These are phyloP conservation scores for Ophiognomonia clavigignenti-juglandacearum DNA, from an alignment of 2,329 filamentous ascomycete genomes.

Conservation along the genomic window DNA sequence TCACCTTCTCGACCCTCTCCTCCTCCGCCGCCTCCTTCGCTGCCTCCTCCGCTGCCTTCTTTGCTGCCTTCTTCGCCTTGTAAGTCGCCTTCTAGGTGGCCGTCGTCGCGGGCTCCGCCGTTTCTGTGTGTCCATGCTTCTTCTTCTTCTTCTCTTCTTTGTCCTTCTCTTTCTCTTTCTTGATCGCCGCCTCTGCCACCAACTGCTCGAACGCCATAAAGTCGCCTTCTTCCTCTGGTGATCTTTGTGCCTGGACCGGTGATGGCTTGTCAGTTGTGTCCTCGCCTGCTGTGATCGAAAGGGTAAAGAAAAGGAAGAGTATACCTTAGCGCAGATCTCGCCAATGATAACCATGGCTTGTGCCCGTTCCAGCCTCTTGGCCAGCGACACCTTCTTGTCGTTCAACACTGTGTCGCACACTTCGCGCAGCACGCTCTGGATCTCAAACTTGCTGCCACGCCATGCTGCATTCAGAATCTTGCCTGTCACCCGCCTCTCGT, in stretches of 20 bases:
- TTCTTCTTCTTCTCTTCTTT: conserved; percentile 56
- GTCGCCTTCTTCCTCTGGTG: conserved; percentile 94
- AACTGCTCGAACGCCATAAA: conserved; percentile 99
- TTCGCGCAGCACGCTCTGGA: conserved; percentile 89
- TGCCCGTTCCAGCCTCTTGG: conserved; percentile 86
- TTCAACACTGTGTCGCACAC: conserved; percentile 88
- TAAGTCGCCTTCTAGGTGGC: background rate
- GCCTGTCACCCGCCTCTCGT: conserved; percentile 90
- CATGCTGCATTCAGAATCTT: conserved; percentile 97
- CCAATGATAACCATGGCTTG: conserved; percentile 85
- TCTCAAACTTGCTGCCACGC: conserved; percentile 96
- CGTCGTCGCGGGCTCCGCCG: conserved; percentile 4
- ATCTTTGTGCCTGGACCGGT: conserved; percentile 66
- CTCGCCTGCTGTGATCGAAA: background rate
- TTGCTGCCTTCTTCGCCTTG: no score
- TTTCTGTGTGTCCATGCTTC: conserved; percentile 15
- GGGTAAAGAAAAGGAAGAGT: conserved; percentile 23
- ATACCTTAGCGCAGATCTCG: conserved; percentile 85
- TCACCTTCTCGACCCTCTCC: no score
- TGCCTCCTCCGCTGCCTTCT: no score
- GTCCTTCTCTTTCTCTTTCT: conserved; percentile 85
- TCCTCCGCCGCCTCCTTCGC: no score
- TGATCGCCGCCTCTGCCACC: conserved; percentile 91
- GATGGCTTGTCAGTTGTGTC: conserved; percentile 9
- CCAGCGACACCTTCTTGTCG: conserved; percentile 69